Conservation (phyloP, 495 filamentous ascomycete genomes). For the Penicillium malachiteum region DNA sequence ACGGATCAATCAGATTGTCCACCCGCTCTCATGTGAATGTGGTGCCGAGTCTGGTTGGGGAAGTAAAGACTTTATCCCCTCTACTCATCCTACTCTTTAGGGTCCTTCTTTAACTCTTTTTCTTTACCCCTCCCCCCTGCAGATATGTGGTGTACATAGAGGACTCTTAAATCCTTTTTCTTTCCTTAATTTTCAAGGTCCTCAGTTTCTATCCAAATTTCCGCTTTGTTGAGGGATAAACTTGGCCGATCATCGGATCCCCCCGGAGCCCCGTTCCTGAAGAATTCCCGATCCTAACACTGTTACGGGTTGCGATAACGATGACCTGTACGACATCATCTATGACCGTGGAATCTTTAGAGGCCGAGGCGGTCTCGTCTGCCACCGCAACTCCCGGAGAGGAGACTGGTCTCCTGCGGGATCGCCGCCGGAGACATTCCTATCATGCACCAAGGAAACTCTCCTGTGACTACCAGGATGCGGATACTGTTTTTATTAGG, state of each 20-base stretch:
- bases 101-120: conserved; percentile 9
- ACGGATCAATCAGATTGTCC: conserved; percentile 18
- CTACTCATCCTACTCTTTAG: conserved; percentile 2
- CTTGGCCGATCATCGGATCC: not conserved
- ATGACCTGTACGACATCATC: conserved; percentile 50
- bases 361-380: conserved; percentile 25
- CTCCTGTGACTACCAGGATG: conserved; percentile 61
- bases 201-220: not conserved
- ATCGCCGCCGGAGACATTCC: conserved; percentile 62
- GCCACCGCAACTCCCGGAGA: conserved; percentile 36
- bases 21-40: conserved; percentile 19
- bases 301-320: not conserved
- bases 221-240: not conserved
- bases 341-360: conserved; percentile 46
- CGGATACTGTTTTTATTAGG: conserved; percentile 66
- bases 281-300: not conserved
- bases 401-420: conserved; percentile 39
- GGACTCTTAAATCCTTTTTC: conserved; percentile 6
- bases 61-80: conserved; percentile 7
- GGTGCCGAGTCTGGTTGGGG: conserved; percentile 24
- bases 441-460: conserved; percentile 58
- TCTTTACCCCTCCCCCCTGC: conserved; percentile 5
- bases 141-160: conserved; percentile 12
- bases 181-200: not conserved
- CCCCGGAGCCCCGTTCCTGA: conserved; percentile 1